Evolutionary conservation across 208 protist genomes (phyloP).

Genomic region (Trypanosomatidae sp.): DNA sequence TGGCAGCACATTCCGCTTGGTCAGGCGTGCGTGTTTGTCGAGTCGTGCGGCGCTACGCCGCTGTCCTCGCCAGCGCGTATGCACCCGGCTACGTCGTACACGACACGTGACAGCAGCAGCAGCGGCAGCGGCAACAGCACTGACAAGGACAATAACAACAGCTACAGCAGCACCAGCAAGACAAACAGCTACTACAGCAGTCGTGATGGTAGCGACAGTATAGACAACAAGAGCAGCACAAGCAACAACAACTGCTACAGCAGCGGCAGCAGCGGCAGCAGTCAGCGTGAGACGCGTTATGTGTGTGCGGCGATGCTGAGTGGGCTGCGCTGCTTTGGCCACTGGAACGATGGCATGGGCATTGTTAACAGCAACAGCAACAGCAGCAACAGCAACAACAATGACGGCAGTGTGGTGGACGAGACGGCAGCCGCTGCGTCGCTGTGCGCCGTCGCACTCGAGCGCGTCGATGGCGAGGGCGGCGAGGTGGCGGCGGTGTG

Average conservation of each 20-base stretch:
- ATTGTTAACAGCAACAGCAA: constrained; percentile 6
- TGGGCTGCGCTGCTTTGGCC: constrained; percentile 59
- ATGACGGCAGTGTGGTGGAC: not conserved
- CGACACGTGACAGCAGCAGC: not conserved
- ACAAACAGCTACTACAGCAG: not conserved
- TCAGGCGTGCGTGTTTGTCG: constrained; percentile 45
- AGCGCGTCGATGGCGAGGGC: constrained; percentile 58
- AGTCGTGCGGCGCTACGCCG: too few relatives aligned
- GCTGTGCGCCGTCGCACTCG: constrained; percentile 19
- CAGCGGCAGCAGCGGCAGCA: not conserved
- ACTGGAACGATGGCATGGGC: constrained; percentile 32
- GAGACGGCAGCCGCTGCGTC: not conserved
- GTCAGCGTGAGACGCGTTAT: constrained; percentile 1
- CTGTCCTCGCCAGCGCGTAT: too few relatives aligned
- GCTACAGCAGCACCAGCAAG: not conserved
- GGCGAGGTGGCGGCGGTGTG: constrained; percentile 42
- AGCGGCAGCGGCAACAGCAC: not conserved
- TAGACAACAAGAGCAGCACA: not conserved
- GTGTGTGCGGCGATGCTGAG: constrained; percentile 14
- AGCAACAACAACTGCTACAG: not conserved
- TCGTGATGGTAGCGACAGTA: not conserved
- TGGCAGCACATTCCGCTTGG: constrained; percentile 74
- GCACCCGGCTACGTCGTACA: not conserved
- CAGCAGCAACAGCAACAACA: not conserved
- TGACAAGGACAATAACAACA: not conserved